Conservation (phyloP, 2,329 filamentous ascomycete genomes). For the Aureobasidium pullulans region DNA sequence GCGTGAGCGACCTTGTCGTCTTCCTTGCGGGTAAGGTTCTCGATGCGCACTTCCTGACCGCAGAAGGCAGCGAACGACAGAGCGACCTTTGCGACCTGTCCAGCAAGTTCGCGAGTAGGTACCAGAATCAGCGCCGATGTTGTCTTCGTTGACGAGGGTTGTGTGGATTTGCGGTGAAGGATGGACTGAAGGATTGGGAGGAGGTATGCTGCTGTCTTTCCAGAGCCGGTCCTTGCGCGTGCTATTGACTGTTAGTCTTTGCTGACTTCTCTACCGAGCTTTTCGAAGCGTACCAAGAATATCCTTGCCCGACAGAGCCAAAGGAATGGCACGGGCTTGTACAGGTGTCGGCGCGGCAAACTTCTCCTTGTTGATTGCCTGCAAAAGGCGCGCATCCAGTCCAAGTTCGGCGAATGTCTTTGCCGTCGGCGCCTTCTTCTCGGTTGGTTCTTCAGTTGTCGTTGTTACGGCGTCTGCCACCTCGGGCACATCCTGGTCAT, state of each 20-base stretch:
- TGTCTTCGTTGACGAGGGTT: slow-evolving; percentile 34
- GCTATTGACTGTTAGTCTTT: slow-evolving; percentile 41
- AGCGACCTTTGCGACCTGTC: slow-evolving; percentile 77
- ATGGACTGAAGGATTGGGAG: slow-evolving; percentile 82
- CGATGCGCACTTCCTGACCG: slow-evolving; percentile 69
- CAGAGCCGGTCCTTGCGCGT: slow-evolving; percentile 88
- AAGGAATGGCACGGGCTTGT: slow-evolving; percentile 78
- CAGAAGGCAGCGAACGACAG: slow-evolving; percentile 74
- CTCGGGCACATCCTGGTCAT: slow-evolving; percentile 41
- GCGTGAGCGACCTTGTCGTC: slow-evolving; percentile 83
- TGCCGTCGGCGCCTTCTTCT: slow-evolving; percentile 5
- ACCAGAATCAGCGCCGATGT: slow-evolving; percentile 83
- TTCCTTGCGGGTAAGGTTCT: slow-evolving; percentile 86
- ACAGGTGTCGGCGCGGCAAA: slow-evolving; percentile 84
- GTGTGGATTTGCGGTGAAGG: slow-evolving; percentile 66
- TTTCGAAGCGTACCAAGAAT: slow-evolving; percentile 51
- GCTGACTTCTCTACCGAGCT: not conserved
- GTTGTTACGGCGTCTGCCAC: slow-evolving; percentile 18
- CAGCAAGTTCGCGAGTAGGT: slow-evolving; percentile 87
- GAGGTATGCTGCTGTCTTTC: slow-evolving; percentile 94
- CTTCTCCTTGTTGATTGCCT: slow-evolving; percentile 76
- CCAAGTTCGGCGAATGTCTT: slow-evolving; percentile 66
- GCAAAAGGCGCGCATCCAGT: slow-evolving; percentile 77
- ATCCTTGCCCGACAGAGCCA: slow-evolving; percentile 81
- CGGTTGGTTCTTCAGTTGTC: slow-evolving; percentile 12